A percentile compares a stretch with the other conserved stretches of the same genome.
phyloP scores from a whole-genome alignment of 305 asterid species.

The Fraxinus velutina region DNA sequence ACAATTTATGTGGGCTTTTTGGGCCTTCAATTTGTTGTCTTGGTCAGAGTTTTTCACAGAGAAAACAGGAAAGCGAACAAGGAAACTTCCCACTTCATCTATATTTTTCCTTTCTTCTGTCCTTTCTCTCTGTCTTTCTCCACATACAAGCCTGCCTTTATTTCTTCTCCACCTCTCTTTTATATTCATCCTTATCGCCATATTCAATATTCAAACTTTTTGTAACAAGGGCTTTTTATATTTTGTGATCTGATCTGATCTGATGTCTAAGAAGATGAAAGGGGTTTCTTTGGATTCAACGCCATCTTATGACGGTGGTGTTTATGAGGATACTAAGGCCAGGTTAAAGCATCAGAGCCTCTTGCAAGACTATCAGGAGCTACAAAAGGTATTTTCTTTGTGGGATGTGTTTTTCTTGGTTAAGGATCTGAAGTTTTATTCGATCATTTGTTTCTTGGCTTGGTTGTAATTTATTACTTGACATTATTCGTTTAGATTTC shows the following conservation, averaged over 20 bases:
- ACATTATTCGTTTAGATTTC: not conserved
- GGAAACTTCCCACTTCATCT: conserved; percentile 54
- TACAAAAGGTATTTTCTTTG: conserved; percentile 49
- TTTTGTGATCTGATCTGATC: conserved; percentile 54
- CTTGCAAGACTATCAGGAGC: conserved; percentile 61
- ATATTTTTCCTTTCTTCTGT: conserved; percentile 36
- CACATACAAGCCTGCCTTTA: conserved; percentile 39
- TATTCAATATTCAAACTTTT: conserved; percentile 36
- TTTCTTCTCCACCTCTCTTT: conserved; percentile 36
- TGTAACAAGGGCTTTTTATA: conserved; percentile 18
- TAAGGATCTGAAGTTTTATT: conserved; percentile 27
- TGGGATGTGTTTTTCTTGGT: conserved; percentile 15
- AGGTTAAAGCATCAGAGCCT: conserved; percentile 56
- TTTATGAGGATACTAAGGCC: conserved; percentile 41
- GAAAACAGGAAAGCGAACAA: conserved; percentile 60
- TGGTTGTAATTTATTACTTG: conserved; percentile 1
- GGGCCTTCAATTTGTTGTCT: conserved; percentile 55
- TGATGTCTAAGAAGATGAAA: conserved; percentile 63
- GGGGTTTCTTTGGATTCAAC: conserved; percentile 36
- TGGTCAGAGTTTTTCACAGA: conserved; percentile 75
- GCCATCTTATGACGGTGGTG: conserved; percentile 29
- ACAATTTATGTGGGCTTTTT: conserved; percentile 69
- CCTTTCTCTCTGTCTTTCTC: conserved; percentile 28
- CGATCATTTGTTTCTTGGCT: conserved; percentile 20
- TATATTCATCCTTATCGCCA: conserved; percentile 32